These are phyloP conservation scores for Purpureocillium lavendulum DNA, from an alignment of 2,329 filamentous ascomycete species.

Conservation along the genomic window DNA sequence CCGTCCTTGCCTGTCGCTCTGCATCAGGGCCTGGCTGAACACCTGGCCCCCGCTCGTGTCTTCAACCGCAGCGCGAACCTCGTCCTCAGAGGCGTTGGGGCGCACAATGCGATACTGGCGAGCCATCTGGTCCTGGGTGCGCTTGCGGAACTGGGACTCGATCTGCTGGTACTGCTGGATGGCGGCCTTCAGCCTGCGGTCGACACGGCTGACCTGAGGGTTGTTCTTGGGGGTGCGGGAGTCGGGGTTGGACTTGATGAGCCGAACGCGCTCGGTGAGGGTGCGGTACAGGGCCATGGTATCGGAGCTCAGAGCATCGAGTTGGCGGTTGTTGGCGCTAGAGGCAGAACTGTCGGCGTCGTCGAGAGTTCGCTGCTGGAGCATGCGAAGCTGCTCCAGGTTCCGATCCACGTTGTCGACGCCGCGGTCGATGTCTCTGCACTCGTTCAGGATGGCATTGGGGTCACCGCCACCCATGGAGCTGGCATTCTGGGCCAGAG, in stretches of 20 bases:
- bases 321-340: constrained; percentile 56
- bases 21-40: constrained; percentile 80
- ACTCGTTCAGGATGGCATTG: constrained; percentile 77
- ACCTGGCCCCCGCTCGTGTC: constrained; percentile 66
- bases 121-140: constrained; percentile 73
- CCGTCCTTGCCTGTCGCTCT: constrained; percentile 72
- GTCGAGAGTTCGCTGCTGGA: constrained; percentile 64
- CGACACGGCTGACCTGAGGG: constrained; percentile 72
- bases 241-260: constrained; percentile 74
- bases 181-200: constrained; percentile 69
- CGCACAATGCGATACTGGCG: constrained; percentile 86
- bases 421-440: constrained; percentile 67
- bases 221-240: constrained; percentile 65
- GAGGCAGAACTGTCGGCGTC: constrained; percentile 64
- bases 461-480: constrained; percentile 47
- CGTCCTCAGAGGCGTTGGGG: constrained; percentile 69
- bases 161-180: constrained; percentile 76
- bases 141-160: constrained; percentile 72
- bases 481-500: constrained; percentile 45
- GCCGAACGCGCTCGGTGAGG: constrained; percentile 70
- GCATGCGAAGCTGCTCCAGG: constrained; percentile 60
- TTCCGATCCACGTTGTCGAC: constrained; percentile 68
- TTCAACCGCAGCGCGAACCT: constrained; percentile 71
- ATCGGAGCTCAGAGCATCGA: constrained; percentile 66
- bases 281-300: constrained; percentile 78